Evolutionary conservation across 495 filamentous ascomycete species (phyloP), one percentile per base, ranked within the genome.

Genomic region (Trichocladium antarcticum): DNA sequence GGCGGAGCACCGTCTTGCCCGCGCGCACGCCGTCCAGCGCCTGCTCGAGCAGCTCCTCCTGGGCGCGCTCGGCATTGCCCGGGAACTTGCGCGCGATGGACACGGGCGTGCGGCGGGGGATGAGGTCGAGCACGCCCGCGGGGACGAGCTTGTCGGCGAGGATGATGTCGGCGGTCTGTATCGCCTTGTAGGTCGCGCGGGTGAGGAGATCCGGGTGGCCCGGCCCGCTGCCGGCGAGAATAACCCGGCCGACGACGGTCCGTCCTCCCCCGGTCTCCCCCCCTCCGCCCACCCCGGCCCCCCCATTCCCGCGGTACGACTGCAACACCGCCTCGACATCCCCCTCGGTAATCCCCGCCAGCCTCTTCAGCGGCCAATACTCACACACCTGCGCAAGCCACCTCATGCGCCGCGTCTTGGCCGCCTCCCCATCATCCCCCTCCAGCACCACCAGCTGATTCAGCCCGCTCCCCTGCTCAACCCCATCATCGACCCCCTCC

Each of bases 301-400:
- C n/a, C n/a, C n/a, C n/a, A n/a, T n/a, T n/a, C n/a, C n/a, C n/a
- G n/a, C 55, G 59, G 54, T 96, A 96, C 7, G 80, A 76, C 50
- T 75, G 66, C 8, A 95, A 70, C 15, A 95, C 77, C 16, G 67
- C 60, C 6, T 85, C 75, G 5, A 95, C 82, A 58, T 96, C 90
- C 14, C 67, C 74, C 58, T 95, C 86, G 11, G 77, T 79, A 45
- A 97, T 81, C 22, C 74, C 71, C 7, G 88, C 87, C 2, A 98
- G 76, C 15, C 84, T 79, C 37, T 78, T 78, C 17, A 98, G 72
- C 1, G 92, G 89, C 93, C 93, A 98, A 67, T 98, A 98, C 71
- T 98, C 92, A 74, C 93, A 98, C 15, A 98, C 89, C 61, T 98
- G 92, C 15, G 83, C 79, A 3, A 98, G 68, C 93, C 93, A 98